Base-by-base conservation (phyloP, 2,329 filamentous ascomycete species). In the Pyrenochaeta sp. region DNA sequence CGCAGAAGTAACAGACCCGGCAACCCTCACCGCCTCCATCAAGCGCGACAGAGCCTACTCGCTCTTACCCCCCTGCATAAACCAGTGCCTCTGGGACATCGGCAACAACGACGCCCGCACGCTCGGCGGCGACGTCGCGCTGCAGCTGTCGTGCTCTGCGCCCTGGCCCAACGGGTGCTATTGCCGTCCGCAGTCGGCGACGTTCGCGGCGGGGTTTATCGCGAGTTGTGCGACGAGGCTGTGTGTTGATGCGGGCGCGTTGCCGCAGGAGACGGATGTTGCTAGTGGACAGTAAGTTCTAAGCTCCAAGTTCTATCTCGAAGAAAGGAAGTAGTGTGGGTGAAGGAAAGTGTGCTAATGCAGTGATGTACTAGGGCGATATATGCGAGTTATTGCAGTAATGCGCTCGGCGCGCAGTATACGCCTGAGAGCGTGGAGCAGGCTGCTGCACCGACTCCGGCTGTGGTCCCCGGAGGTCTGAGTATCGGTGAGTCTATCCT, bases 11-110 rank as follows among this genome's bases (percentile, higher is more conserved):
- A 44, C 24, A 9, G 38, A 49, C 21, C 35, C 39, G 11, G 39
- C 30, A 18, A 53, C 46, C 14, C 31, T 50, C 11, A 13, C 15
- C 14, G 38, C 51, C 6, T 39, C 43, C 15, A 54, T 54, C 35
- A 44, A 41, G 21, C 29, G 10, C 7, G 42, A 45, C 6, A 40
- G 37, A 13, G 30, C 26, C 28, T 54, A 51, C 29, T 27, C n/a
- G 13, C 47, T 54, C 11, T 40, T 54, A 3, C 43, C 47, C 10
- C 31, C 19, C n/a, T 54, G 51, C 22, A 35, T 54, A 6, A 48
- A 54, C 17, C 51, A 54, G 22, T 54, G 51, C 29, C n/a, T 54
- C 3, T 51, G 47, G 47, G 51, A 51, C 34, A 39, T 48, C 10
- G 48, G 44, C 13, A 35, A 41, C 35, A 36, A 48, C 35, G 51